Evolutionary conservation across 164 flowering plant species (phyloP).

Genomic region (Nymphaea colorata): DNA sequence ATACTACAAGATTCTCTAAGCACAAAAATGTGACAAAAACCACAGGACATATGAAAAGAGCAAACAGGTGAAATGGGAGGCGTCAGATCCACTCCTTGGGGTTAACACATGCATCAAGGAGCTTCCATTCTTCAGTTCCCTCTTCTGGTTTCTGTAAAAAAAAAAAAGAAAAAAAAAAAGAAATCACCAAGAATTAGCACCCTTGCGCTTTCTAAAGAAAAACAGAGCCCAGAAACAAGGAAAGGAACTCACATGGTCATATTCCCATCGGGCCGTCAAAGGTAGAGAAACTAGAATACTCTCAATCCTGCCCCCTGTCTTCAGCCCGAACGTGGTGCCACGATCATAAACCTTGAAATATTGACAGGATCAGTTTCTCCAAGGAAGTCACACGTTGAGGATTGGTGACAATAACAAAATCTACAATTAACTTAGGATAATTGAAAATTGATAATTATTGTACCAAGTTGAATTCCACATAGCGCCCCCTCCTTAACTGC

Average conservation of each 20-base stretch:
- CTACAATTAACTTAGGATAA: not conserved
- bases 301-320: conserved; percentile 96
- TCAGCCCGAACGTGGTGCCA: conserved; percentile 96
- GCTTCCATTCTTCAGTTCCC: conserved; percentile 96
- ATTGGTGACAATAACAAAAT: not conserved
- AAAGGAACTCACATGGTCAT: conserved; percentile 70
- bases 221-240: not conserved
- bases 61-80: not conserved
- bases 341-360: conserved; percentile 80
- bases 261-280: conserved; percentile 90
- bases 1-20: not conserved
- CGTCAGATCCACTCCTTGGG: conserved; percentile 88
- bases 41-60: not conserved
- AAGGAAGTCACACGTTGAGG: not conserved
- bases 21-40: not conserved
- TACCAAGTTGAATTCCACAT: conserved; percentile 98
- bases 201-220: not conserved
- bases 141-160: conserved; percentile 73
- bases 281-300: conserved; percentile 98
- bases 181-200: no score
- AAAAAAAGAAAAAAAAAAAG: not conserved
- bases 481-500: conserved; percentile 88
- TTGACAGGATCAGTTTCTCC: not conserved
- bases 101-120: conserved; percentile 92
- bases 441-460: not conserved